Base-by-base conservation (phyloP, 164 flowering plant species). In the Stephania cephalantha region DNA sequence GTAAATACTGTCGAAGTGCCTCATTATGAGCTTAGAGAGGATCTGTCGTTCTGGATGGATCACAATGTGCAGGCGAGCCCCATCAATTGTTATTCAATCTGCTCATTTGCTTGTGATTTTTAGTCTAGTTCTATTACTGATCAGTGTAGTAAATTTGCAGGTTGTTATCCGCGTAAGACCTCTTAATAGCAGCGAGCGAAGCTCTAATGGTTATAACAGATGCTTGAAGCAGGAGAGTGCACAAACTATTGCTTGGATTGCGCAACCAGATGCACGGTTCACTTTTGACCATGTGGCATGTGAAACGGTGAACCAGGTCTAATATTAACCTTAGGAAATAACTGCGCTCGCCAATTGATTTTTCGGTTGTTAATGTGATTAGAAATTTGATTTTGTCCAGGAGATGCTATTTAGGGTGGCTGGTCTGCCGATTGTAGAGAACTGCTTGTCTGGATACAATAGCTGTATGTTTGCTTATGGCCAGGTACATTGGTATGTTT, bases 391-490 rank as follows among this genome's bases (percentile, higher is more conserved):
- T 65, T 61, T 73, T 81, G 55, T 82, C 78, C 94, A 96, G 99
- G 98, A 92, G 75, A 88, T 84, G 80, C 91, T 96, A 79, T 96
- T 96, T 73, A 80, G 95, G 78, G 89, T 87, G 88, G 97, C 89
- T 71, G 94, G 97, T 80, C 85, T 91, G 68, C 97, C 99, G 4
- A 92, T 96, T 94, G 95, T 96, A 2, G 99, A 96, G 86, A 96
- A 96, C 81, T 96, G 99, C 81, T 77, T 96, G 81, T 94, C 96
- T 52, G 99, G 99, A 67, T 96, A 94, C 75, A 96, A 96, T 76
- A 96, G 98, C 80, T 94, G 98, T 81, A 89, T 96, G 87, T 96
- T 96, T 87, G 99, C 99, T 18, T 96, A 96, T 81, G 99, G 99
- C 18, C 99, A 96, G 97, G 99, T 96, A 87, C n/a, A 25, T 70